A percentile compares a stretch with the other conserved stretches of the same genome.
Evolutionary conservation across 306 rosid species (phyloP).

Genomic region (Quercus cerris): DNA sequence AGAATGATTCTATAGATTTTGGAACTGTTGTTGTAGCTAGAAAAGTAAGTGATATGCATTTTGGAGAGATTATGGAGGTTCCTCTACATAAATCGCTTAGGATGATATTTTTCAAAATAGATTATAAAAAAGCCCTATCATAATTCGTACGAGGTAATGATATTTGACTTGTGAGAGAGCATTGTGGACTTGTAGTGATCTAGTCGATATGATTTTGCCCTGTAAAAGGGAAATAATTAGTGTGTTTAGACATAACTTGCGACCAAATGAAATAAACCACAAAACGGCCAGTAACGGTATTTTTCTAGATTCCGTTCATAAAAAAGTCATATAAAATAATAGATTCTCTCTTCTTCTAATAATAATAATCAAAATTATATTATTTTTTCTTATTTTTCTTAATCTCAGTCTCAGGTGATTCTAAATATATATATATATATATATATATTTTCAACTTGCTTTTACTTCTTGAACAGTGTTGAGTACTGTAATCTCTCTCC

Average conservation of each 20-base stretch:
- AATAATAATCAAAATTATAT: background rate
- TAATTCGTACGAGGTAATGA: no score
- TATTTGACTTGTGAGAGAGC: no score
- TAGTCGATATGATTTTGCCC: no score
- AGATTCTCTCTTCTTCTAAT: conserved; percentile 11
- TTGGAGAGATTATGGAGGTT: no score
- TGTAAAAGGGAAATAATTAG: no score
- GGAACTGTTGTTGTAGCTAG: no score
- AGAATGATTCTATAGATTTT: no score
- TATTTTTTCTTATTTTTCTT: background rate
- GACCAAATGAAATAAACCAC: background rate
- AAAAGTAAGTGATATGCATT: no score
- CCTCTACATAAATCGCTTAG: no score
- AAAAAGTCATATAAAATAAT: background rate
- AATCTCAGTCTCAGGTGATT: background rate
- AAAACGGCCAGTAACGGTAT: conserved; percentile 28
- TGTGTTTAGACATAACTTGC: background rate
- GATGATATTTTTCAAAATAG: no score
- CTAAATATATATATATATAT: background rate
- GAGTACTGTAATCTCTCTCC: conserved; percentile 25
- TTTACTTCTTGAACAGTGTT: conserved; percentile 15
- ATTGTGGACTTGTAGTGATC: no score
- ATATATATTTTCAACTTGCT: conserved; percentile 13
- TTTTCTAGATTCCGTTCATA: conserved; percentile 14
- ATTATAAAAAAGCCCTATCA: no score